Evolutionary conservation across 306 rosid species (phyloP), one percentile per base, ranked within the genome.

Genomic region (Sphenostylis stenocarpa): DNA sequence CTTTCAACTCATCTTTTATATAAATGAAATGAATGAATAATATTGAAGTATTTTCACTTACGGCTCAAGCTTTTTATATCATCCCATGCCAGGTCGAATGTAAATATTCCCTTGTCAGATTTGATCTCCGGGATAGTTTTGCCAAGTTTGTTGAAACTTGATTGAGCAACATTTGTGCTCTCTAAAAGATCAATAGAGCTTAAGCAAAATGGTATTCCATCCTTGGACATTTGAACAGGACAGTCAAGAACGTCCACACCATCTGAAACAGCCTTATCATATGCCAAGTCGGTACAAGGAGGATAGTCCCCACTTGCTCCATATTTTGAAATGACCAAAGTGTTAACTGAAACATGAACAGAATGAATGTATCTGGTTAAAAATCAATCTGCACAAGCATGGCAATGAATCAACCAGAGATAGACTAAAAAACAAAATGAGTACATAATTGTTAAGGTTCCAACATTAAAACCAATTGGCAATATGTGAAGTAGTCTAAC

Each of bases 241-340:
- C 97, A 95, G 79, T 95, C 96, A 10, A 95, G 89, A 67, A 95
- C 76, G 47, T 88, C 96, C 15, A 56, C 97, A 21, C 92, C 96
- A 87, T 90, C 92, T 19, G 33, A 69, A 51, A 92, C 88, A 75
- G 98, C 98, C 15, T 82, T 53, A 0, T 15, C 19, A 75, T 90
- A 89, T 2, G 97, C 91, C 65, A 68, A 55, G 72, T 90, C 61
- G 20, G 92, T 90, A 78, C 98, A 92, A 16, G 84, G 82, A 53
- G 97, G 90, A 73, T 76, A 92, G 81, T 92, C 97, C 84, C 97
- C 97, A 33, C 97, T 95, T 68, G 97, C 90, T 81, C 97, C 98
- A 56, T 12, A 83, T 79, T 92, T 88, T 36, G 97, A 92, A 73
- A 92, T 90, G 65, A 95, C 86, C 84, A 88, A 74, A 72, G 89